Base-by-base conservation (phyloP, 495 filamentous ascomycete species). In the Pseudevernia furfuracea region DNA sequence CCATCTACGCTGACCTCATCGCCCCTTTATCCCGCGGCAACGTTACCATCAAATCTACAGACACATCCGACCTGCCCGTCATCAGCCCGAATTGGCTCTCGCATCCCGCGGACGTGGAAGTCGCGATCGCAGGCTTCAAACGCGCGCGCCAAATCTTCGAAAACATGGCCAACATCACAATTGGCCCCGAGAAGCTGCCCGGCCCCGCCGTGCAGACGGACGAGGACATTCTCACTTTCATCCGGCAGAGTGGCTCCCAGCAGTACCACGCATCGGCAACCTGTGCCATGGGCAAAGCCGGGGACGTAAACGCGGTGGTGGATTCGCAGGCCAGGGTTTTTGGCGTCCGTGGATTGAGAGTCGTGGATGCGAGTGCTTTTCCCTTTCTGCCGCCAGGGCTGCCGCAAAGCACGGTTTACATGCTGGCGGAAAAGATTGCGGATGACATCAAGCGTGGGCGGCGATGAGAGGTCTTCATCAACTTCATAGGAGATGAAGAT, bases 41-140 rank as follows among this genome's bases (percentile, higher is more conserved):
- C 69, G 74, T 88, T 36, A 83, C 77, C 1, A 81, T 88, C 62
- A 38, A 34, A 2, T 79, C 75, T 10, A 62, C 70, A 7, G 64
- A 76, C 58, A 81, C 73, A 2, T 39, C 67, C 0, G 79, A 80
- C 60, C 65, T 70, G 0, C 85, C 86, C 0, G 62, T 83, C 17
- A 83, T 89, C 66, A 77, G 84, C 64, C 79, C 80, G 0, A 80
- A 80, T 65, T 87, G 79, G 77, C 74, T 89, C 1, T 73, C 71
- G 4, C 72, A 82, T 17, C 76, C 76, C 19, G 72, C 78, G 0
- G 86, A 89, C 62, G 66, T 72, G 19, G 81, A 83, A 52, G 68
- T 87, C 17, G 76, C 79, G 0, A 64, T 88, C 43, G 81, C 80
- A 0, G 80, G 74, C 9, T 82, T 83, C 74, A 81, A 80, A 68